Evolutionary conservation across 768 basidiomycete species (phyloP).

Genomic region (Obba rivulosa): DNA sequence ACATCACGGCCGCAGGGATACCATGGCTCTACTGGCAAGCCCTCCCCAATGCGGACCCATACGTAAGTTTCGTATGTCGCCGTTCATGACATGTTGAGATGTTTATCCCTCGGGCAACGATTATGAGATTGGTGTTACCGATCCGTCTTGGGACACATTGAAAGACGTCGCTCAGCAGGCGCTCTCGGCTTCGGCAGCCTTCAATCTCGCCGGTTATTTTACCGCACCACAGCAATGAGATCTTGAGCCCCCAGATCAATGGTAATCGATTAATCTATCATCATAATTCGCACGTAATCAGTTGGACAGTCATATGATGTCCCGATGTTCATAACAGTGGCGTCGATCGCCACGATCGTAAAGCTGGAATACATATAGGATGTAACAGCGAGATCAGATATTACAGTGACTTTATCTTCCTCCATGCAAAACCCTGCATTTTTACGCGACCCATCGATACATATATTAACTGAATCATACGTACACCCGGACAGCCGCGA

Average conservation of each 20-base stretch:
- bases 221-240: too few species aligned
- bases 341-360: too few species aligned
- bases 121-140: conserved; percentile 20
- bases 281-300: too few species aligned
- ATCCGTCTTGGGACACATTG: conserved; percentile 16
- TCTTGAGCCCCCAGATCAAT: too few species aligned
- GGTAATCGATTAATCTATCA: too few species aligned
- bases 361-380: too few species aligned
- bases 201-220: conserved; percentile 19
- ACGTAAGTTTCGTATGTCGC: conserved; percentile 16
- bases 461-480: conserved; percentile 21
- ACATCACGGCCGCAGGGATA: conserved; percentile 30
- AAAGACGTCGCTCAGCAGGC: conserved; percentile 14
- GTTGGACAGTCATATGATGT: too few species aligned
- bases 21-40: conserved; percentile 37
- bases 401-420: too few species aligned
- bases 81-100: not conserved
- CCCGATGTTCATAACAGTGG: too few species aligned
- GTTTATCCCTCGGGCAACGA: conserved; percentile 8
- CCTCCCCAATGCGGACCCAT: conserved; percentile 31
- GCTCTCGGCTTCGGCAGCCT: conserved; percentile 12
- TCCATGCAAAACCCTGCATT: too few species aligned
- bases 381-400: too few species aligned
- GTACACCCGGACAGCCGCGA: conserved; percentile 55
- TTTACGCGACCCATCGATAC: too few species aligned